Percentiles rank a stretch among this genome's conserved stretches.
Conservation (phyloP, 139 green algal genomes). For the Chlamydomonas sp. region DNA sequence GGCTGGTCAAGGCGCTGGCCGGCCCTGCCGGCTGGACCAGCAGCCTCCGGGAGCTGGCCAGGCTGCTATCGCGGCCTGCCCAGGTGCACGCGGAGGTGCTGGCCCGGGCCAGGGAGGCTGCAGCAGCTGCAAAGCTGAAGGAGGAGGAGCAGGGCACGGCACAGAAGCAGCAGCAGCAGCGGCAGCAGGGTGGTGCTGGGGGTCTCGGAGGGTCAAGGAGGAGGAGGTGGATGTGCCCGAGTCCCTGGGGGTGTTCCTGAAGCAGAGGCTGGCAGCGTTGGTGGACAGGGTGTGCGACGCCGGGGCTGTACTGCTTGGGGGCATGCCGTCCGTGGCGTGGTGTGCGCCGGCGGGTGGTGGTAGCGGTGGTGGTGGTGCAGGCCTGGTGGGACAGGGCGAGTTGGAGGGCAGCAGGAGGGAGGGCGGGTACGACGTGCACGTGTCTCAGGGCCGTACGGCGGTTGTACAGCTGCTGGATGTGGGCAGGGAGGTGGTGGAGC, state of each 20-base stretch:
- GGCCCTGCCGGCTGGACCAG: neutral
- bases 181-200: neutral
- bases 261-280: neutral
- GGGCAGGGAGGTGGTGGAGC: too few species aligned
- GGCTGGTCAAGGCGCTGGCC: neutral
- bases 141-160: too few species aligned
- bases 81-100: neutral
- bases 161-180: neutral
- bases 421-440: too few species aligned
- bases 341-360: neutral
- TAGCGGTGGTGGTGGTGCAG: too few species aligned
- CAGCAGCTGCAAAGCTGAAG: neutral
- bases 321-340: conserved; percentile 2
- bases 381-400: too few species aligned
- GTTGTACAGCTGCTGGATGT: too few species aligned
- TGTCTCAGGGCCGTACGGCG: too few species aligned
- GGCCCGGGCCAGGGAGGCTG: neutral
- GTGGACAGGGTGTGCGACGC: neutral
- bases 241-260: neutral
- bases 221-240: neutral
- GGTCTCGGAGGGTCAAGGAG: too few species aligned
- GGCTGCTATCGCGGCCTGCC: neutral
- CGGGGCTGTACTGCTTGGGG: neutral
- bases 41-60: neutral
- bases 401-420: too few species aligned